phyloP scores from a whole-genome alignment of 2,329 filamentous ascomycete species.

The Aspergillus amoenus region DNA sequence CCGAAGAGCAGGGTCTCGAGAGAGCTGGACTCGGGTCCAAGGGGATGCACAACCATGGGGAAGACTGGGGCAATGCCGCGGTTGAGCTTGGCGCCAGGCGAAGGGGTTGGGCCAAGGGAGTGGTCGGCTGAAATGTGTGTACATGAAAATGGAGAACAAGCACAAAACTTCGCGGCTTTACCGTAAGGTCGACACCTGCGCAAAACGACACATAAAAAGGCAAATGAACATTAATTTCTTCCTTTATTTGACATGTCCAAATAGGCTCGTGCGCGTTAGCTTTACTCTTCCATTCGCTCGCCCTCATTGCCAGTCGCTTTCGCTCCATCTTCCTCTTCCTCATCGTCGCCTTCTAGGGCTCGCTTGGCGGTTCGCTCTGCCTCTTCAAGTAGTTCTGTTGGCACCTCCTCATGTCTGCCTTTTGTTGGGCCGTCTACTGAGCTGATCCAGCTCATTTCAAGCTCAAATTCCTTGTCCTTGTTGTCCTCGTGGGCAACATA shows the following conservation, averaged over 20 bases:
- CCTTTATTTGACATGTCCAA: conserved; percentile 1
- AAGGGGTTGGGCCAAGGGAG: conserved; percentile 76
- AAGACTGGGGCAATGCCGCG: conserved; percentile 92
- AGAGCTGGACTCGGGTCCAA: conserved; percentile 70
- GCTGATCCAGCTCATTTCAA: conserved; percentile 99
- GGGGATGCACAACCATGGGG: conserved; percentile 81
- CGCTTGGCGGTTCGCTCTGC: conserved; percentile 91
- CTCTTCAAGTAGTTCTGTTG: conserved; percentile 84
- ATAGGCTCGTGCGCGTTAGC: background rate
- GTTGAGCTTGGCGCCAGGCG: conserved; percentile 92
- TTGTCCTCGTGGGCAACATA: conserved; percentile 97
- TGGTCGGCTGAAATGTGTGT: conserved; percentile 42
- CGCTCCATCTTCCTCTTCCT: conserved; percentile 69
- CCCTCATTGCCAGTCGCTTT: conserved; percentile 59
- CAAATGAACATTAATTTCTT: background rate
- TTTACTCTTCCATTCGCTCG: conserved; percentile 88
- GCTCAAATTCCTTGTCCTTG: conserved; percentile 99
- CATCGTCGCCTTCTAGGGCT: conserved; percentile 80
- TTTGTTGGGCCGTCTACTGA: conserved; percentile 80
- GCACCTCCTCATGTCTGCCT: conserved; percentile 89
- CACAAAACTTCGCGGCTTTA: background rate
- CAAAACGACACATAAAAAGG: background rate
- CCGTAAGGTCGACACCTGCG: background rate
- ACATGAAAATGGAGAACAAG: background rate
- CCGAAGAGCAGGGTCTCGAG: conserved; percentile 80